phyloP scores from a whole-genome alignment of 495 filamentous ascomycete genomes.

The Podospora bellae-mahoneyi region DNA sequence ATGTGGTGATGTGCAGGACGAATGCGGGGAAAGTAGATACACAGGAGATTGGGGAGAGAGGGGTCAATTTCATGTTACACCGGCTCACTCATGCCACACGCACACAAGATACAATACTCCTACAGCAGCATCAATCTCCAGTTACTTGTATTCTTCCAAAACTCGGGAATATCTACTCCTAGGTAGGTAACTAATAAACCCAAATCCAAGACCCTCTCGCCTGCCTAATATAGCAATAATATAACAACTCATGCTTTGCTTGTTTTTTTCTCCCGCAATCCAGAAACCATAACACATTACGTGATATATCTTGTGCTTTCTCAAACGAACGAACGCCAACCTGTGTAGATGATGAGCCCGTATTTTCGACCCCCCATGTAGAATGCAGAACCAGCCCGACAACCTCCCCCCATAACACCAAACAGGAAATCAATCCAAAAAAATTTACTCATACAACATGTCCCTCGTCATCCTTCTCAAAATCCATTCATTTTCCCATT shows the following conservation, averaged over 20 bases:
- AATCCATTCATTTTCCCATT: slow-evolving; percentile 22
- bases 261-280: not conserved
- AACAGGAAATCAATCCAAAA: not conserved
- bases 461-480: not conserved
- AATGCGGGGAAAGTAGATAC: not conserved
- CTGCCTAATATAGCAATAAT: not conserved
- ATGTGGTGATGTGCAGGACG: not conserved
- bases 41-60: not conserved
- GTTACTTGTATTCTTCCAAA: not conserved
- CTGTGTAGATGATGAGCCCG: not conserved
- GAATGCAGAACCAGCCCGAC: not conserved
- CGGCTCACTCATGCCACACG: no score
- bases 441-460: not conserved
- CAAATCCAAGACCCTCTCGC: not conserved
- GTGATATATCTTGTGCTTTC: not conserved
- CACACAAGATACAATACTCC: not conserved
- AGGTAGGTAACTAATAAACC: not conserved
- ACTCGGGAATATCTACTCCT: not conserved
- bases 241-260: not conserved
- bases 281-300: slow-evolving; percentile 8
- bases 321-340: not conserved
- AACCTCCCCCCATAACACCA: not conserved
- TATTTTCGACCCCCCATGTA: not conserved
- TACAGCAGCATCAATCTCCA: not conserved
- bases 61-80: not conserved